phyloP scores from a whole-genome alignment of 257 asterid species.

The Fraxinus cuspidata region DNA sequence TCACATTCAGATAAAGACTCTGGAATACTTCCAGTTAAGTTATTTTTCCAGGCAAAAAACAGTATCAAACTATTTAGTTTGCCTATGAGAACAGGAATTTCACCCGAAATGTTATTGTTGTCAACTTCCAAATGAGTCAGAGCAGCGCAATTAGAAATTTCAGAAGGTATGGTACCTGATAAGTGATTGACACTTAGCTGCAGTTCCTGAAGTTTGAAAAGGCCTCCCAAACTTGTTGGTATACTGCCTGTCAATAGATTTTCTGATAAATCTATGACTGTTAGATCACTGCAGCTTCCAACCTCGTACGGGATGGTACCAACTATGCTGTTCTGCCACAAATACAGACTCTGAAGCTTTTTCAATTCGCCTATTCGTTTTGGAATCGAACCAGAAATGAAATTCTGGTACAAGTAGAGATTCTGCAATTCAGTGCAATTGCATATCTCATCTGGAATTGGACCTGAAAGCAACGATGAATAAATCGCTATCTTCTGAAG shows the following conservation, averaged over 20 bases:
- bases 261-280: slow-evolving; percentile 71
- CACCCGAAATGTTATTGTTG: slow-evolving; percentile 74
- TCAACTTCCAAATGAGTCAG: slow-evolving; percentile 88
- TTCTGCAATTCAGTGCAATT: slow-evolving; percentile 76
- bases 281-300: slow-evolving; percentile 64
- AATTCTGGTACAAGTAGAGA: slow-evolving; percentile 75
- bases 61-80: slow-evolving; percentile 54
- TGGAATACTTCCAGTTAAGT: slow-evolving; percentile 78
- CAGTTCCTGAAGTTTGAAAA: slow-evolving; percentile 62
- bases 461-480: slow-evolving; percentile 69
- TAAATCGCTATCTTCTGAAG: slow-evolving; percentile 82
- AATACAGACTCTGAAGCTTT: slow-evolving; percentile 56
- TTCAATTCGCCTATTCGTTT: slow-evolving; percentile 53
- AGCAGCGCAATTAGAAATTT: slow-evolving; percentile 61
- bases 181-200: slow-evolving; percentile 83
- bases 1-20: slow-evolving; percentile 63
- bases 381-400: slow-evolving; percentile 78
- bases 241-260: slow-evolving; percentile 70
- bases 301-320: slow-evolving; percentile 74
- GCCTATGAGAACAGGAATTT: slow-evolving; percentile 69
- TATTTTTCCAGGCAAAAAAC: slow-evolving; percentile 93
- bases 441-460: slow-evolving; percentile 88
- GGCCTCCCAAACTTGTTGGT: slow-evolving; percentile 66
- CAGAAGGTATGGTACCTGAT: slow-evolving; percentile 77
- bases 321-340: slow-evolving; percentile 83